phyloP scores from a whole-genome alignment of 176 grass and related monocot species.

The Aegilops speltoides region DNA sequence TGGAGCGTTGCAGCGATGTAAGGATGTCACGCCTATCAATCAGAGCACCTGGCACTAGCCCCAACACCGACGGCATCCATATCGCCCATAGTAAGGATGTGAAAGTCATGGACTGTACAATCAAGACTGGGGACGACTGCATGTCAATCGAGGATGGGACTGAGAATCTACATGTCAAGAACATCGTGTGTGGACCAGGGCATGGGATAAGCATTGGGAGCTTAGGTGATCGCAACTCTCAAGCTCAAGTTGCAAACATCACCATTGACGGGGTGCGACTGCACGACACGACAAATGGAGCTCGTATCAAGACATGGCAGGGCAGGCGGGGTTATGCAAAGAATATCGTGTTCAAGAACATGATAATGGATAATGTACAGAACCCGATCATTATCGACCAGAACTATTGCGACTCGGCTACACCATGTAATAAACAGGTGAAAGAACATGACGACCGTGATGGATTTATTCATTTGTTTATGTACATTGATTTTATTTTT shows the following conservation, averaged over 20 bases:
- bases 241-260: conserved; percentile 46
- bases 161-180: conserved; percentile 11
- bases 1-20: conserved; percentile 30
- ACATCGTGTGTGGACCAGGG: conserved; percentile 31
- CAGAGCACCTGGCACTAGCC: conserved; percentile 24
- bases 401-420: conserved; percentile 47
- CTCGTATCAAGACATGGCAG: conserved; percentile 67
- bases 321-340: conserved; percentile 53
- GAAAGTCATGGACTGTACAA: conserved; percentile 20
- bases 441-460: not conserved
- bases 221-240: conserved; percentile 38
- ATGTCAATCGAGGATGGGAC: conserved; percentile 39
- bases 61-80: conserved; percentile 46
- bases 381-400: conserved; percentile 69
- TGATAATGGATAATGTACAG: conserved; percentile 47
- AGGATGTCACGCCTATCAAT: conserved; percentile 8
- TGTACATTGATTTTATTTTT: too few relatives aligned
- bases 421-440: conserved; percentile 44
- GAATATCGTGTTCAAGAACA: conserved; percentile 55
- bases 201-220: conserved; percentile 68
- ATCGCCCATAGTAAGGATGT: conserved; percentile 14
- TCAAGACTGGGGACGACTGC: conserved; percentile 43
- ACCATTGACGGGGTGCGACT: conserved; percentile 32
- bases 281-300: conserved; percentile 48
- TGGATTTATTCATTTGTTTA: not conserved